Evolutionary conservation across 768 basidiomycete species (phyloP).

Genomic region (Hortiboletus flavorubellus): DNA sequence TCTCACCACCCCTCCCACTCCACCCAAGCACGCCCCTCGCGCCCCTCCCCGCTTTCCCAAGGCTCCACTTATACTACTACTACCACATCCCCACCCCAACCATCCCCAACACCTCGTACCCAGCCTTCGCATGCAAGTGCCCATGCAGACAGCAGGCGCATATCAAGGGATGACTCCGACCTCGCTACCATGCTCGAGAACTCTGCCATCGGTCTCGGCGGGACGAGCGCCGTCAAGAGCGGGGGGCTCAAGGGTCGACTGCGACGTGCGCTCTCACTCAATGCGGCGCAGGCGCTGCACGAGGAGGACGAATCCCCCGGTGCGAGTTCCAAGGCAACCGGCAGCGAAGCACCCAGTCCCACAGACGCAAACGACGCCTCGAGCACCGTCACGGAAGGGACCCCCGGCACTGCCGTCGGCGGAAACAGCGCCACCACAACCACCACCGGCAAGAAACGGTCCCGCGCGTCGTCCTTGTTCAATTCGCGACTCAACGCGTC

Average conservation of each 20-base stretch:
- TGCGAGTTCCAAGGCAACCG: slow-evolving; percentile 26
- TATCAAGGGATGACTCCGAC: slow-evolving; percentile 76
- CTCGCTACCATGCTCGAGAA: slow-evolving; percentile 50
- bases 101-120: slow-evolving; percentile 17
- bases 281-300: slow-evolving; percentile 53
- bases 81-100: slow-evolving; percentile 12
- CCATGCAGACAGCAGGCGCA: slow-evolving; percentile 60
- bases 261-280: slow-evolving; percentile 69
- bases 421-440: slow-evolving; percentile 21
- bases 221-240: slow-evolving; percentile 41
- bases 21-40: slow-evolving; percentile 28
- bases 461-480: slow-evolving; percentile 74
- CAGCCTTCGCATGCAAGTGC: slow-evolving; percentile 42
- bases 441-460: slow-evolving; percentile 58
- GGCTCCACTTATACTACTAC: slow-evolving; percentile 25
- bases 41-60: slow-evolving; percentile 34
- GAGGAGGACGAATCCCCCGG: slow-evolving; percentile 35
- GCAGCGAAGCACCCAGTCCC: slow-evolving; percentile 28
- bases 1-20: slow-evolving; percentile 26
- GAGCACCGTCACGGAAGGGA: slow-evolving; percentile 41
- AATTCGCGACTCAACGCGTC: slow-evolving; percentile 84
- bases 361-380: slow-evolving; percentile 26
- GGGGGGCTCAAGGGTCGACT: slow-evolving; percentile 76
- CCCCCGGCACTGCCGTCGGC: slow-evolving; percentile 12
- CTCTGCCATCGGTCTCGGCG: slow-evolving; percentile 37